Conservation (phyloP, 305 asterid species). For the Rubia occidens region DNA sequence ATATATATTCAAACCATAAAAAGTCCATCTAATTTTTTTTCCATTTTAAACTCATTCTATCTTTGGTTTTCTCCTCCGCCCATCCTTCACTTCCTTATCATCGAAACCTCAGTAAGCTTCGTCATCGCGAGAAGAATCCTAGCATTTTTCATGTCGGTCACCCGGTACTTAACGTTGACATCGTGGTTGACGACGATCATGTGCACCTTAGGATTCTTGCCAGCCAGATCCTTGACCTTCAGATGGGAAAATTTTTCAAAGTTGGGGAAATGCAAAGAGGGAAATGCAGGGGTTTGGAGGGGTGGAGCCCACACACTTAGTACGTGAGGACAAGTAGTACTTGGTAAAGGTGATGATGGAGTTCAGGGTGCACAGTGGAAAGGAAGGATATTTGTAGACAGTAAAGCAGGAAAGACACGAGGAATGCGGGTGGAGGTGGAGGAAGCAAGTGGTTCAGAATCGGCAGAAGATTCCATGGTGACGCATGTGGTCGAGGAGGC, state of each 20-base stretch:
- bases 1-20: no score
- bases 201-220: not conserved
- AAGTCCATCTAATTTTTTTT: no score
- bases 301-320: constrained; percentile 37
- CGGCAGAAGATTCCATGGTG: constrained; percentile 53
- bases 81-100: no score
- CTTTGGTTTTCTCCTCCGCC: no score
- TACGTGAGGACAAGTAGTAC: constrained; percentile 63
- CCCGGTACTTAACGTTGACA: no score
- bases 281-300: constrained; percentile 43
- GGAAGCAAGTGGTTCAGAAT: constrained; percentile 77
- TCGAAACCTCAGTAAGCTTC: no score
- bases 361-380: constrained; percentile 24
- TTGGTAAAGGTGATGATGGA: constrained; percentile 40
- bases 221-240: constrained; percentile 24
- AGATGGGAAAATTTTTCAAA: constrained; percentile 32
- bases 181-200: constrained; percentile 4
- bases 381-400: constrained; percentile 40
- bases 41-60: no score
- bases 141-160: no score
- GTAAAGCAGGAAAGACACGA: constrained; percentile 77
- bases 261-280: constrained; percentile 52
- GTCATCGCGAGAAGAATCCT: no score
- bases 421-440: constrained; percentile 60
- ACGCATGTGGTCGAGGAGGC: constrained; percentile 59